Conservation (phyloP, 352 stramenopile genomes). For the Phytophthora meadii region DNA sequence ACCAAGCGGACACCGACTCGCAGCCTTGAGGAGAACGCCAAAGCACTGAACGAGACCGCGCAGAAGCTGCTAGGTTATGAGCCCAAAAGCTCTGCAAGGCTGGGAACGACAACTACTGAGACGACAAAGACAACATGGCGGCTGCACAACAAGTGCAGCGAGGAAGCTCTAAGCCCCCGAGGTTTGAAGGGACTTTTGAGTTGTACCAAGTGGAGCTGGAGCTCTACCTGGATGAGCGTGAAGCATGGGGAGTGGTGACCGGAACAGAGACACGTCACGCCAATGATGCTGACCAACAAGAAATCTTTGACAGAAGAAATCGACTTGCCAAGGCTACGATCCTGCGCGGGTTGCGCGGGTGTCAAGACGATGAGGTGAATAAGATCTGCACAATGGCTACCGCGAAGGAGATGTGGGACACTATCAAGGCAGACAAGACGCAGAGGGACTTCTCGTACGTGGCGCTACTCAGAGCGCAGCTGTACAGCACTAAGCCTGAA, state of each 20-base stretch:
- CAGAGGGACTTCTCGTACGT: slow-evolving; percentile 6
- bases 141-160: background rate
- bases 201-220: background rate
- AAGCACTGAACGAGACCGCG: no score
- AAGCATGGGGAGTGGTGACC: background rate
- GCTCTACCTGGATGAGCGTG: background rate
- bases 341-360: background rate
- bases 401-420: background rate
- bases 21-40: no score
- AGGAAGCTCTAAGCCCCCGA: background rate
- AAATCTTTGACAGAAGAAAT: background rate
- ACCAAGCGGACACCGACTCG: no score
- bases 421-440: background rate
- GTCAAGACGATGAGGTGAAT: background rate
- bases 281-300: background rate
- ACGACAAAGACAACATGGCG: no score
- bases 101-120: no score
- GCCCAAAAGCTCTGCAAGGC: no score
- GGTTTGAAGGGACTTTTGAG: background rate
- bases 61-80: no score
- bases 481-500: background rate
- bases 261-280: background rate
- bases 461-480: background rate
- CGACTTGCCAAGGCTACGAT: background rate
- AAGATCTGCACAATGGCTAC: background rate